phyloP scores from a whole-genome alignment of 306 rosid species.

The Arachis hypogaea region DNA sequence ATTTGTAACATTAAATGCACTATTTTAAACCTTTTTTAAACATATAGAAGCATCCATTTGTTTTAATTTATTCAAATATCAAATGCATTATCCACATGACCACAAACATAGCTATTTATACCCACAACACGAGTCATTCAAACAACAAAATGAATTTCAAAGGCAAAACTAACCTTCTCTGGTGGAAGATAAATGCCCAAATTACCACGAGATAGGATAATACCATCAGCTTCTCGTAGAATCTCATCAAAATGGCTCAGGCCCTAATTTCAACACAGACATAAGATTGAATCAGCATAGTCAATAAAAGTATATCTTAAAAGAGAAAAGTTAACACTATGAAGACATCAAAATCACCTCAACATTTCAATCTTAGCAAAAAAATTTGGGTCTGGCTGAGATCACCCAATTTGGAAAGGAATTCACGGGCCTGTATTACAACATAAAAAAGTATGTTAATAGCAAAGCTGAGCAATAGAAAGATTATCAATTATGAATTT shows the following conservation, averaged over 20 bases:
- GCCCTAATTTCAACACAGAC: constrained; percentile 57
- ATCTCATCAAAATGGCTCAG: constrained; percentile 92
- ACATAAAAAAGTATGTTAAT: not conserved
- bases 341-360: constrained; percentile 63
- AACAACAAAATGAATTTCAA: constrained; percentile 21
- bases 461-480: constrained; percentile 17
- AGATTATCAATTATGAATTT: constrained; percentile 6
- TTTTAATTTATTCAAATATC: no score
- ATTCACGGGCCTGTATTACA: no score
- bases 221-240: constrained; percentile 92
- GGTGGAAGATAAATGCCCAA: constrained; percentile 97
- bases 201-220: constrained; percentile 89
- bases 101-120: no score
- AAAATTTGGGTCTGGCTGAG: no score
- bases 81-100: no score
- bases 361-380: constrained; percentile 59
- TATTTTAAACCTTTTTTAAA: no score
- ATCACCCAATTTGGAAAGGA: no score
- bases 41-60: no score
- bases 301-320: constrained; percentile 17
- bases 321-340: not conserved
- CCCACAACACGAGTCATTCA: constrained; percentile 2
- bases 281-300: constrained; percentile 19
- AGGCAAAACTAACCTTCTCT: constrained; percentile 70
- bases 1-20: no score